Evolutionary conservation across 306 rosid species (phyloP).

Genomic region (Amphicarpaea edgeworthii): DNA sequence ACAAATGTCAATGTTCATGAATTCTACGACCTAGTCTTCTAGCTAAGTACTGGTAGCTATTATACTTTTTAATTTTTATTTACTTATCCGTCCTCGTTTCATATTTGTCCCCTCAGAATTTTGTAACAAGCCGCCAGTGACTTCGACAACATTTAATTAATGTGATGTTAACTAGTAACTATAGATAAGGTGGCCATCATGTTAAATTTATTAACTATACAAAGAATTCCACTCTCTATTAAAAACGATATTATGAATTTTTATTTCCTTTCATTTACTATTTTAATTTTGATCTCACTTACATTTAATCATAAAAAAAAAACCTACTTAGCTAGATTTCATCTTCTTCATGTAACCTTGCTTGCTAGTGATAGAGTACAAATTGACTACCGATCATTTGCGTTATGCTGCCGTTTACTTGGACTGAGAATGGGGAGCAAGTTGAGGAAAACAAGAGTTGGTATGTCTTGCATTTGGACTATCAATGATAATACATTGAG

Average conservation of each 20-base stretch:
- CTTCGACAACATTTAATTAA: too few relatives aligned
- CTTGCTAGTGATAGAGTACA: not conserved
- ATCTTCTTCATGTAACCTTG: not conserved
- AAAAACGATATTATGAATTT: not conserved
- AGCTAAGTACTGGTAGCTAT: not conserved
- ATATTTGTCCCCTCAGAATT: not conserved
- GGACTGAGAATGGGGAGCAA: not conserved
- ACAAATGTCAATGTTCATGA: not conserved
- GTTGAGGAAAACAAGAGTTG: not conserved
- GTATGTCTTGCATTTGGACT: slow-evolving; percentile 23
- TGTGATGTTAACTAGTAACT: too few relatives aligned
- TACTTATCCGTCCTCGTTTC: not conserved
- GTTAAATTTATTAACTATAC: too few relatives aligned
- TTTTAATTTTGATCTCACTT: not conserved
- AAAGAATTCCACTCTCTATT: too few relatives aligned
- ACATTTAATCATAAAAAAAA: not conserved
- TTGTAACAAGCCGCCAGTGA: too few relatives aligned
- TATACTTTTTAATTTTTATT: not conserved
- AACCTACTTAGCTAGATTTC: not conserved
- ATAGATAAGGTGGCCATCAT: too few relatives aligned
- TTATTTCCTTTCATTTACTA: not conserved
- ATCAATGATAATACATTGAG: not conserved
- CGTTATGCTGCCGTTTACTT: not conserved
- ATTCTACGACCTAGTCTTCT: not conserved
- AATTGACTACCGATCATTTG: not conserved